phyloP scores from a whole-genome alignment of 108 stramenopile genomes.

The Nitzschia sp. region DNA sequence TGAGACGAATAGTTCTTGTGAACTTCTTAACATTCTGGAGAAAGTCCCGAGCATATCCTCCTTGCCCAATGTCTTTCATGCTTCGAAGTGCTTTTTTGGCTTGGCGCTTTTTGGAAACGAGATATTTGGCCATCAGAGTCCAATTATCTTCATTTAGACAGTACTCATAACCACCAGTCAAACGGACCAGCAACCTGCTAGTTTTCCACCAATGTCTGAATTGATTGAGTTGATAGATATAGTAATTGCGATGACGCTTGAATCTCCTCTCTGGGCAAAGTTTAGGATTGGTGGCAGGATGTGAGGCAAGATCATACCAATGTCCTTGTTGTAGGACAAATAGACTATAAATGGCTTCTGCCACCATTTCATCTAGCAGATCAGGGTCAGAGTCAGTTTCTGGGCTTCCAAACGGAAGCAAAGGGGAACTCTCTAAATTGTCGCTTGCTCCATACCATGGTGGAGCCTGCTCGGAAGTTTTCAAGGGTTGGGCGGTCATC shows the following conservation, averaged over 20 bases:
- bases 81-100: conserved; percentile 48
- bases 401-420: no score
- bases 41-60: conserved; percentile 44
- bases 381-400: no score
- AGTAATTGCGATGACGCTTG: conserved; percentile 43
- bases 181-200: conserved; percentile 66
- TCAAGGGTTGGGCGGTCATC: no score
- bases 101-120: conserved; percentile 37
- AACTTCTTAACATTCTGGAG: conserved; percentile 43
- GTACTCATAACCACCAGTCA: conserved; percentile 45
- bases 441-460: no score
- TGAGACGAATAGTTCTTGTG: conserved; percentile 52
- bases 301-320: conserved; percentile 16
- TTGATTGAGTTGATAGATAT: conserved; percentile 41
- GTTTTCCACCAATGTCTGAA: conserved; percentile 79
- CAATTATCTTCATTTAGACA: conserved; percentile 26
- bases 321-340: conserved; percentile 20
- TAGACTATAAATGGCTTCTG: conserved; percentile 19
- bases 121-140: conserved; percentile 35
- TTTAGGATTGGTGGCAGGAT: conserved; percentile 42
- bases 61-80: conserved; percentile 63
- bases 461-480: no score
- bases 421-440: no score
- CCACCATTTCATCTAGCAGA: conserved; percentile 4
- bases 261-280: conserved; percentile 33